Conservation (phyloP, 345 rosid genomes). For the Salix koriyanagi region DNA sequence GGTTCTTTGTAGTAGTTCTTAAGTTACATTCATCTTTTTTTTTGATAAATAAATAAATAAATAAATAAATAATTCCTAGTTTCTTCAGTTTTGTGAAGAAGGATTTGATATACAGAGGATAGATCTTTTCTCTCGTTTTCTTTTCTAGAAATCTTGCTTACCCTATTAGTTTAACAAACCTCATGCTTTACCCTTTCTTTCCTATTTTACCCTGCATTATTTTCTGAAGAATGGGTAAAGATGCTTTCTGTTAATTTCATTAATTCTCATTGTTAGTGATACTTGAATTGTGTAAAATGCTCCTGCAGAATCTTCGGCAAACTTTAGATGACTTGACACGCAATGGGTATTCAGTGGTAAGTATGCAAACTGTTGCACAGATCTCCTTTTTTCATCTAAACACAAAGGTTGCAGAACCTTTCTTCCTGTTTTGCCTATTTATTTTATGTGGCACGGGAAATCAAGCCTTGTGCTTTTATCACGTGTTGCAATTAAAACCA, state of each 20-base stretch:
- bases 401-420: not conserved
- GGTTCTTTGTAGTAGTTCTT: not conserved
- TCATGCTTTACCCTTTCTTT: not conserved
- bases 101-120: not conserved
- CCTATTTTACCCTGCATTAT: not conserved
- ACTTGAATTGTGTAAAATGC: not conserved
- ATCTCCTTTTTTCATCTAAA: not conserved
- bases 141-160: not conserved
- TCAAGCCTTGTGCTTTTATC: not conserved
- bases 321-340: conserved; percentile 94
- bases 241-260: not conserved
- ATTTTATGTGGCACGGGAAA: not conserved
- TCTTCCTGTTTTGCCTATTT: not conserved
- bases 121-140: not conserved
- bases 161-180: not conserved
- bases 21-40: not conserved
- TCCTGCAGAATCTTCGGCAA: conserved; percentile 90
- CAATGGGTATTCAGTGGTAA: conserved; percentile 83
- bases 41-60: too few species aligned
- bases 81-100: not conserved
- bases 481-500: too few species aligned
- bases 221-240: not conserved
- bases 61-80: not conserved
- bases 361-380: conserved; percentile 15
- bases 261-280: conserved; percentile 5